Percentiles rank a stretch among this genome's conserved stretches.
These are phyloP conservation scores for Raphanus sativus DNA, from an alignment of 345 rosid genomes.

Conservation along the genomic window DNA sequence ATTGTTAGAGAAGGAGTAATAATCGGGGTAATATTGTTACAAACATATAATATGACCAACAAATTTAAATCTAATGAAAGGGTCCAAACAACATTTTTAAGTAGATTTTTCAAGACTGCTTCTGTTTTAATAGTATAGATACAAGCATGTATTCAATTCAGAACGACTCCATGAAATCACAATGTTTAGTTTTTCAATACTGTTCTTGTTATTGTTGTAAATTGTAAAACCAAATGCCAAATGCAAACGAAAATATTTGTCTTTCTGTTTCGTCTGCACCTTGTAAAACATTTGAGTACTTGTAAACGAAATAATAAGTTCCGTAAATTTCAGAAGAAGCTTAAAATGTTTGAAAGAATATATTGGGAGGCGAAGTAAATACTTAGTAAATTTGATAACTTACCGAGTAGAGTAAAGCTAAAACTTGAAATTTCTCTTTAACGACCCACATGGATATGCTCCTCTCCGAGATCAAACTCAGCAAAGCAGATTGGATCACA, in stretches of 20 bases:
- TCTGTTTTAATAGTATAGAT: no score
- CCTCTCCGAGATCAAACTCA: slow-evolving; percentile 50
- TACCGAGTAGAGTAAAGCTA: slow-evolving; percentile 56
- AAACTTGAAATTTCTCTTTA: slow-evolving; percentile 48
- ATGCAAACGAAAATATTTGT: not conserved
- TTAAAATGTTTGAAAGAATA: not conserved
- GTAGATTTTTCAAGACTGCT: no score
- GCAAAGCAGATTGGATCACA: slow-evolving; percentile 54
- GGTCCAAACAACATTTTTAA: no score
- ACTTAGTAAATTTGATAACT: slow-evolving; percentile 19
- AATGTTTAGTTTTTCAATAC: not conserved
- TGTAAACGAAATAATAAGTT: not conserved
- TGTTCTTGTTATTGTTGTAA: no score
- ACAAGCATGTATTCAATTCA: not conserved
- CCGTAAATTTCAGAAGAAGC: not conserved
- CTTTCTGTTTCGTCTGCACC: not conserved
- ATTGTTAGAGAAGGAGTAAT: no score
- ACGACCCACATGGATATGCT: slow-evolving; percentile 53
- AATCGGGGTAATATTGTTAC: no score
- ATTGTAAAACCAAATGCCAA: not conserved
- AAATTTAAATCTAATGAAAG: no score
- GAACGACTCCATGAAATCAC: not conserved
- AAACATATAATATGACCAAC: no score
- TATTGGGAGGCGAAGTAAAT: not conserved
- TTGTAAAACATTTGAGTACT: not conserved